Evolutionary conservation across 805 yeast species (phyloP).

Genomic region (Candida nitratophila): DNA sequence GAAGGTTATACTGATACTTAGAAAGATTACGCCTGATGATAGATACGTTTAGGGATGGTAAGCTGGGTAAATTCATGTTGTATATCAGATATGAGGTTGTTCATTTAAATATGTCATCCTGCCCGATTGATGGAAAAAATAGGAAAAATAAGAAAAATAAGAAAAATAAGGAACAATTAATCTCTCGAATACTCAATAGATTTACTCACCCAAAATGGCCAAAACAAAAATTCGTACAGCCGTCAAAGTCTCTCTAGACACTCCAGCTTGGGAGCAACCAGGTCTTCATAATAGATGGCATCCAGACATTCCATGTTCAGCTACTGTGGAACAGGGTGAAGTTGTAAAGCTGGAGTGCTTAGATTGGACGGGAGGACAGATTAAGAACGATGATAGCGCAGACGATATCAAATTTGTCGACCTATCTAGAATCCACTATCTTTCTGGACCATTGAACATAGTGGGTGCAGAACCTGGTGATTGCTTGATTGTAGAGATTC

Average conservation of each 20-base stretch:
- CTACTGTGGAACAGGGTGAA: constrained; percentile 33
- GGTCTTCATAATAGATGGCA: constrained; percentile 49
- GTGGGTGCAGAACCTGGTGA: constrained; percentile 42
- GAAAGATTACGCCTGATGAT: too few relatives aligned
- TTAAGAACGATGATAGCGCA: constrained; percentile 30
- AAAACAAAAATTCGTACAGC: constrained; percentile 27
- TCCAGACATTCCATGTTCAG: constrained; percentile 40
- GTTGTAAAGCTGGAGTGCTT: constrained; percentile 42
- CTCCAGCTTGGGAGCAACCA: constrained; percentile 39
- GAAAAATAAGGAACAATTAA: too few relatives aligned
- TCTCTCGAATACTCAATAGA: too few relatives aligned
- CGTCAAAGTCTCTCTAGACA: constrained; percentile 33
- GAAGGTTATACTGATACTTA: too few relatives aligned
- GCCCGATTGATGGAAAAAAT: too few relatives aligned
- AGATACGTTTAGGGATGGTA: too few relatives aligned
- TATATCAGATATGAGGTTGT: too few relatives aligned
- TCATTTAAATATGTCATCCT: too few relatives aligned
- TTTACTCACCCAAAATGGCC: constrained; percentile 5
- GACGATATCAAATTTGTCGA: constrained; percentile 41
- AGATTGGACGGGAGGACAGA: constrained; percentile 35
- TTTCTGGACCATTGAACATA: constrained; percentile 42
- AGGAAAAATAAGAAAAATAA: too few relatives aligned
- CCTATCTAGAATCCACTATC: constrained; percentile 37
- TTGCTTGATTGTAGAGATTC: constrained; percentile 40
- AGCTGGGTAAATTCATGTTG: too few relatives aligned